Percentiles rank a stretch among this genome's conserved stretches.
These are phyloP conservation scores for Sugiyamaella paludigena DNA, from an alignment of 1,139 yeast species.

Conservation along the genomic window DNA sequence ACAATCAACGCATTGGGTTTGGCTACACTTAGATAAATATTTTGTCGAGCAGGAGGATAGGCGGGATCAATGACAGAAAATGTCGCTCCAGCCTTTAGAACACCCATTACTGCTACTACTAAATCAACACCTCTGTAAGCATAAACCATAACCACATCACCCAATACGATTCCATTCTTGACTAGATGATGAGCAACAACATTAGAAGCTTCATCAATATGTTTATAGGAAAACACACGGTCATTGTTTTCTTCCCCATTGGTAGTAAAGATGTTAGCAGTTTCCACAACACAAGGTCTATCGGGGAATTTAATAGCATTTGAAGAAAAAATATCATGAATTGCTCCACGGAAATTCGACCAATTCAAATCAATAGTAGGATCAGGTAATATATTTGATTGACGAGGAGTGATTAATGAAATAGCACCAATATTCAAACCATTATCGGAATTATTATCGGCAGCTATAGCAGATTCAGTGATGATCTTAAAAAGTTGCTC, in stretches of 20 bases:
- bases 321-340: conserved; percentile 86
- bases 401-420: conserved; percentile 64
- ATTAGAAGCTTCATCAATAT: conserved; percentile 91
- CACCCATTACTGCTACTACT: conserved; percentile 97
- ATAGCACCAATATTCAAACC: conserved; percentile 56
- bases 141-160: conserved; percentile 96
- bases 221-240: conserved; percentile 75
- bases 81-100: conserved; percentile 96
- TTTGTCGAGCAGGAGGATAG: conserved; percentile 97
- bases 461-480: conserved; percentile 37
- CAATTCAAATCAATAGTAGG: conserved; percentile 87
- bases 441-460: no score
- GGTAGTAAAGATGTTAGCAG: conserved; percentile 57
- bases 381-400: conserved; percentile 66
- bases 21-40: conserved; percentile 86
- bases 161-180: conserved; percentile 74
- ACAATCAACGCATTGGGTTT: conserved; percentile 89
- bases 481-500: conserved; percentile 69
- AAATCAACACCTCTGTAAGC: conserved; percentile 97
- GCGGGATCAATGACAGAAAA: conserved; percentile 99
- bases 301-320: conserved; percentile 85
- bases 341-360: conserved; percentile 90
- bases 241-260: conserved; percentile 46
- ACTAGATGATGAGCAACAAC: conserved; percentile 87
- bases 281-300: conserved; percentile 86